Evolutionary conservation across 2,329 filamentous ascomycete genomes (phyloP).

Genomic region (Neofusicoccum laricinum): DNA sequence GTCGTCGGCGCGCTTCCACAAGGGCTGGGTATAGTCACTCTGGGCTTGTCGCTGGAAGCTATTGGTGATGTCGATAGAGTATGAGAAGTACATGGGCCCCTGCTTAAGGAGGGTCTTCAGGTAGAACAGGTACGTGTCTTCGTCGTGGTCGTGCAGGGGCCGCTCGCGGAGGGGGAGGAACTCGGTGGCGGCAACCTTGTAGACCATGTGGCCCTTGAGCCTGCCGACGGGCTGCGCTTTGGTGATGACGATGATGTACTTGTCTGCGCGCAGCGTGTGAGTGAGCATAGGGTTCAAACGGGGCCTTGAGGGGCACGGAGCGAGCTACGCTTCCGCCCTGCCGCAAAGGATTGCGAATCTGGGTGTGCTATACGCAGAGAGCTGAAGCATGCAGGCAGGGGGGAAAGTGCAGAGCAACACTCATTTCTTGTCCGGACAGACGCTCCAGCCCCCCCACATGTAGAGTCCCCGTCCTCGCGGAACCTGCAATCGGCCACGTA

Average conservation of each 20-base stretch:
- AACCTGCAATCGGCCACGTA: slow-evolving; percentile 38
- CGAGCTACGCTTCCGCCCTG: neutral
- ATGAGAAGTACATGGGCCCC: slow-evolving; percentile 96
- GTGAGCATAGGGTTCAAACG: neutral
- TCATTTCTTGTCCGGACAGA: no score
- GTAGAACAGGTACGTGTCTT: slow-evolving; percentile 83
- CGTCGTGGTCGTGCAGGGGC: slow-evolving; percentile 85
- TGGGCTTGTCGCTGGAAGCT: slow-evolving; percentile 92
- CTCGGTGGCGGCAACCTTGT: slow-evolving; percentile 87
- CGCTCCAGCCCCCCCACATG: no score
- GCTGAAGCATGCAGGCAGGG: slow-evolving; percentile 10
- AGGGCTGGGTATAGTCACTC: slow-evolving; percentile 64
- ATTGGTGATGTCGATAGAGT: slow-evolving; percentile 94
- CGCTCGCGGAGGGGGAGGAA: slow-evolving; percentile 92
- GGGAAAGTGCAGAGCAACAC: neutral
- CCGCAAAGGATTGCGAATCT: slow-evolving; percentile 12
- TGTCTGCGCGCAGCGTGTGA: slow-evolving; percentile 59
- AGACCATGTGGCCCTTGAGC: slow-evolving; percentile 93
- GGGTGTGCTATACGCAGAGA: slow-evolving; percentile 15
- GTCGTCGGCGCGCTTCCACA: slow-evolving; percentile 93
- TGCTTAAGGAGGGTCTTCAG: slow-evolving; percentile 78
- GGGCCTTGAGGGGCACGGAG: neutral
- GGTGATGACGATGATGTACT: slow-evolving; percentile 94
- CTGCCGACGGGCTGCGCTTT: slow-evolving; percentile 89
- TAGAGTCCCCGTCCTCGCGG: no score